Evolutionary conservation across 176 grass and related monocot species (phyloP).

Genomic region (Musa itinerans): DNA sequence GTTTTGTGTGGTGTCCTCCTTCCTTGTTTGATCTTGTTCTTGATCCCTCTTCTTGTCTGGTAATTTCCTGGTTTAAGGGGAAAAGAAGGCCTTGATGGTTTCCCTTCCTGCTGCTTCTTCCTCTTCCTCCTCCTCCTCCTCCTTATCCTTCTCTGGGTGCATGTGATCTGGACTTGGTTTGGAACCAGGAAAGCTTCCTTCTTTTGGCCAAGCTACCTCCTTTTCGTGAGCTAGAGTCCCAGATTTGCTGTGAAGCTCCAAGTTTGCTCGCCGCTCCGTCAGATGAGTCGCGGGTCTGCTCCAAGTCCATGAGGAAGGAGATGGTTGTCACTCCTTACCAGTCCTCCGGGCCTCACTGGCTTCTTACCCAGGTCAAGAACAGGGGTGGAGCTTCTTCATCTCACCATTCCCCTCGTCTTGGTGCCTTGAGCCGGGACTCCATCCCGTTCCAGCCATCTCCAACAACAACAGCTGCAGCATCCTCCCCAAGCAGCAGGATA

Average conservation of each 20-base stretch:
- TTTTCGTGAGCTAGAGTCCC: no score
- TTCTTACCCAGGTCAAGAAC: constrained; percentile 9
- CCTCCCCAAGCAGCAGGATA: constrained; percentile 32
- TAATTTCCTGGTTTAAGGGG: no score
- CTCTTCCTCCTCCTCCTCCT: background rate
- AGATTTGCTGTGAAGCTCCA: no score
- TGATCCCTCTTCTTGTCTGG: background rate
- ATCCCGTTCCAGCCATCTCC: constrained; percentile 20
- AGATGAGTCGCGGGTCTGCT: constrained; percentile 22
- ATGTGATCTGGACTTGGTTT: background rate
- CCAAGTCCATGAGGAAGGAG: constrained; percentile 24
- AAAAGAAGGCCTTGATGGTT: background rate
- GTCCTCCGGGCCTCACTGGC: constrained; percentile 1
- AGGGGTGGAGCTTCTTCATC: constrained; percentile 8
- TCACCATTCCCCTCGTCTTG: background rate
- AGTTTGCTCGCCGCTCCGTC: background rate
- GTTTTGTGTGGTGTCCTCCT: background rate
- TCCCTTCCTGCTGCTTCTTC: background rate
- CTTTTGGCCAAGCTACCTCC: no score
- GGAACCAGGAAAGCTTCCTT: background rate
- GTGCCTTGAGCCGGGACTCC: constrained; percentile 20
- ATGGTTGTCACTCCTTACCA: constrained; percentile 25
- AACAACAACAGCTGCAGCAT: background rate
- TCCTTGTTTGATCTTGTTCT: background rate
- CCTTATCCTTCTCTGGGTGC: no score